These are phyloP conservation scores for Vanderwaltozyma yarrowii DNA, from an alignment of 805 yeast genomes.

Conservation along the genomic window DNA sequence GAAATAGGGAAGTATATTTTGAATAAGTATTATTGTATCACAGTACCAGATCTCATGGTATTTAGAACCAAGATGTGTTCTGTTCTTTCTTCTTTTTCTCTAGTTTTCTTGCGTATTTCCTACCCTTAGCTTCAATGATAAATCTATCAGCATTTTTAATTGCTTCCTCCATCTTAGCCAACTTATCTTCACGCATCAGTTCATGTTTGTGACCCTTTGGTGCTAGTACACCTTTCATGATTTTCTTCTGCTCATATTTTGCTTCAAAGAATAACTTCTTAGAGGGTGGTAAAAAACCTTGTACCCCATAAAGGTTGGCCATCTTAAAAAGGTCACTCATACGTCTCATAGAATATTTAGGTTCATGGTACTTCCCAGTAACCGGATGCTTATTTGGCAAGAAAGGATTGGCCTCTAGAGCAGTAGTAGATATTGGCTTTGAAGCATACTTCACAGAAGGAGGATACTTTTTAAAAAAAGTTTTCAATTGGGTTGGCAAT, in stretches of 20 bases:
- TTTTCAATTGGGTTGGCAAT: constrained; percentile 61
- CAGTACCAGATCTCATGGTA: too few species aligned
- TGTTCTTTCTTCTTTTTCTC: constrained; percentile 31
- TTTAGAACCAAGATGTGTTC: constrained; percentile 2
- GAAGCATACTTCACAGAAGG: constrained; percentile 60
- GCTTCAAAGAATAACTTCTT: constrained; percentile 65
- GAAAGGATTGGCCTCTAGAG: constrained; percentile 76
- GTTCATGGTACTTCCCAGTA: constrained; percentile 66
- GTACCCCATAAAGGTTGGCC: constrained; percentile 73
- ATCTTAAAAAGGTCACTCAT: constrained; percentile 75
- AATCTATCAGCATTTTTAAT: constrained; percentile 55
- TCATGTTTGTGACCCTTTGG: constrained; percentile 83
- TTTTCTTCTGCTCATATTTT: constrained; percentile 56
- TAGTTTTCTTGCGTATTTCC: constrained; percentile 35
- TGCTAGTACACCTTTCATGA: constrained; percentile 63
- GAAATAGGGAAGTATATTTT: too few species aligned
- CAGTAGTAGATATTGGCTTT: constrained; percentile 53
- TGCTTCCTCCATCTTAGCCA: constrained; percentile 54
- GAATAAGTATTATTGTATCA: too few species aligned
- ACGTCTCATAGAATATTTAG: constrained; percentile 70
- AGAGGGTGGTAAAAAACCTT: constrained; percentile 56
- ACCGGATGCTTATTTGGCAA: constrained; percentile 75
- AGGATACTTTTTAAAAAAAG: constrained; percentile 73
- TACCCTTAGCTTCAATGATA: constrained; percentile 55
- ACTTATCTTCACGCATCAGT: constrained; percentile 49